These are phyloP conservation scores for Coniosporium apollinis DNA, from an alignment of 495 filamentous ascomycete species.

Conservation along the genomic window DNA sequence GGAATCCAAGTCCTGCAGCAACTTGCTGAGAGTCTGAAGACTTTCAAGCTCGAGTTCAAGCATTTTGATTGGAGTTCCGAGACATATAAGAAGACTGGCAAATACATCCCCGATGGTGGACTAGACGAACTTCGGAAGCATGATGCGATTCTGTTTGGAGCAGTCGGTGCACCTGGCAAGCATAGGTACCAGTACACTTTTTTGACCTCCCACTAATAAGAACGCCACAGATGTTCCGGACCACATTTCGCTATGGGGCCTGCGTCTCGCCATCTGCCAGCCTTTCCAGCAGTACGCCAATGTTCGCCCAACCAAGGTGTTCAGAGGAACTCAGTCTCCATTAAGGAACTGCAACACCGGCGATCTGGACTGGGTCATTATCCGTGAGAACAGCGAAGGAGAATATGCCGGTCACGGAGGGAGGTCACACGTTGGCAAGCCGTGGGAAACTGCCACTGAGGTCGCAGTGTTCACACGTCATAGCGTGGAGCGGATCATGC, in stretches of 20 bases:
- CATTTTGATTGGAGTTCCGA: conserved; percentile 36
- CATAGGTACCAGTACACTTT: not conserved
- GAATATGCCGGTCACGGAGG: conserved; percentile 42
- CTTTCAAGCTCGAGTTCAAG: conserved; percentile 32
- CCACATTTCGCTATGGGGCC: conserved; percentile 39
- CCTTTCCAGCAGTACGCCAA: conserved; percentile 40
- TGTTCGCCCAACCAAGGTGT: conserved; percentile 34
- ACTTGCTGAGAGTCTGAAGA: conserved; percentile 26
- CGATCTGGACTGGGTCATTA: conserved; percentile 39
- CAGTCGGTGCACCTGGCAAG: conserved; percentile 37
- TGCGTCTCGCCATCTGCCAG: conserved; percentile 38
- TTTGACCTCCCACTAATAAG: not conserved
- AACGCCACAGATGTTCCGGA: conserved; percentile 34
- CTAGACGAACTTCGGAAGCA: conserved; percentile 34
- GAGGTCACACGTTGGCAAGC: conserved; percentile 30
- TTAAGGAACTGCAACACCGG: conserved; percentile 25
- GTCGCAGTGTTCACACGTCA: conserved; percentile 36
- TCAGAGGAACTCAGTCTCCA: conserved; percentile 33
- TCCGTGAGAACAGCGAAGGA: conserved; percentile 42
- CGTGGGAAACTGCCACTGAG: conserved; percentile 38
- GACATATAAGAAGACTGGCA: conserved; percentile 34
- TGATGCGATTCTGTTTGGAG: conserved; percentile 40
- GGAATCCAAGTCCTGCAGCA: conserved; percentile 30
- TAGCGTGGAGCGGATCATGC: conserved; percentile 37
- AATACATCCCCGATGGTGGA: conserved; percentile 37